Base-by-base conservation (phyloP, 352 stramenopile genomes). In the Phytophthora megakarya region DNA sequence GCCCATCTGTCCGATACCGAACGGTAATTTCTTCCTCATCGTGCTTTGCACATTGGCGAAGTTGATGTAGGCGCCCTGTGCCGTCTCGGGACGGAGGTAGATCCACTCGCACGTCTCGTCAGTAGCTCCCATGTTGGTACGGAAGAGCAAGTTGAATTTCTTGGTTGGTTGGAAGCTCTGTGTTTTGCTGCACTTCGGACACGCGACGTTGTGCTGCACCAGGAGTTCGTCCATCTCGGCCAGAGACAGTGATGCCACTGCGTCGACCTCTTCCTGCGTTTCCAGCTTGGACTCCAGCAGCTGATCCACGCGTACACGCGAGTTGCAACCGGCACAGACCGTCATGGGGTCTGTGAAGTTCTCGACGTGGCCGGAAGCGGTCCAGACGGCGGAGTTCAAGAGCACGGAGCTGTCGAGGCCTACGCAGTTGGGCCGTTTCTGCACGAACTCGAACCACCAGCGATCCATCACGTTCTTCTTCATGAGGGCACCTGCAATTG, bases 321-420 rank as follows among this genome's bases (percentile, higher is more conserved):
- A 82, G 75, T 99, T 98, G 72, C 93, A 98, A 52, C 86, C 79
- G 42, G 84, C 85, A 75, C 97, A 99, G 74, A 99, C 95, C 6
- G 97, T 93, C 95, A 99, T 99, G 22, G 97, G 97, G 85, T 99
- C 97, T 13, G 85, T 97, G 74, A 99, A 99, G 62, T 97, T 97
- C 44, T 96, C 93, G 18, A 99, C 87, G 67, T 99, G 97, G 35
- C 97, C 97, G 9, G 92, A 98, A 8, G 93, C 95, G 46, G 96
- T 81, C 97, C 97, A 99, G 12, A 98, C 95, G 30, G 70, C 46
- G 18, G 97, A 97, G 70, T 96, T 98, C 61, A 97, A 80, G 64
- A 99, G 97, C 65, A 99, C 97, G 58, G 83, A 95, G 52, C 87
- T 97, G 76, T 99, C 97, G 13, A 99, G 78, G 0, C 92, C 96